Conservation (phyloP, 225 moss, liverwort and hornwort species). For the Bryum argenteum region DNA sequence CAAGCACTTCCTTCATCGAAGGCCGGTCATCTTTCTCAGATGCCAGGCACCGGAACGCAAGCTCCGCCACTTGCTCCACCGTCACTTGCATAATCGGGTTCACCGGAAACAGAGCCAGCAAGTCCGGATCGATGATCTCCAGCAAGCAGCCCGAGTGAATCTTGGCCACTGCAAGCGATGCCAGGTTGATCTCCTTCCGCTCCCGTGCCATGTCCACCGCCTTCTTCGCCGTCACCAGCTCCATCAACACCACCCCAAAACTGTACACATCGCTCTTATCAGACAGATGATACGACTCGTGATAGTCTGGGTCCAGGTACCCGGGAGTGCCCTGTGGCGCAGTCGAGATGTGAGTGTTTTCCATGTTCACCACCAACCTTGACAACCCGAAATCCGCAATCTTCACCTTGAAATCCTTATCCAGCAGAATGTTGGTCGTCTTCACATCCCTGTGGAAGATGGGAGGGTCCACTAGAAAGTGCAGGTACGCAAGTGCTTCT, state of each 20-base stretch:
- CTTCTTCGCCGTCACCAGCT: slow-evolving; percentile 57
- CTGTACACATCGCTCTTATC: slow-evolving; percentile 64
- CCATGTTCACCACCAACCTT: slow-evolving; percentile 55
- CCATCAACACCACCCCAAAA: slow-evolving; percentile 62
- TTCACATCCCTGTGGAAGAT: slow-evolving; percentile 94
- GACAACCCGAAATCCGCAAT: slow-evolving; percentile 88
- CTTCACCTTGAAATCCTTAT: slow-evolving; percentile 64
- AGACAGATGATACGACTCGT: slow-evolving; percentile 54
- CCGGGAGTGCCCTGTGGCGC: slow-evolving; percentile 60
- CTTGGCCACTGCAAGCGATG: slow-evolving; percentile 52
- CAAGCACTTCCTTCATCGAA: slow-evolving; percentile 52
- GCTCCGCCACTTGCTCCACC: slow-evolving; percentile 55
- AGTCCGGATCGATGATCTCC: slow-evolving; percentile 49
- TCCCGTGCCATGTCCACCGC: slow-evolving; percentile 60
- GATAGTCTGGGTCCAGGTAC: slow-evolving; percentile 56
- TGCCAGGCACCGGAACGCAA: slow-evolving; percentile 51
- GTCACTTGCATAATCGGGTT: slow-evolving; percentile 34
- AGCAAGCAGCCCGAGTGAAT: slow-evolving; percentile 44
- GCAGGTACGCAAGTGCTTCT: slow-evolving; percentile 83
- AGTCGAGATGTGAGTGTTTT: slow-evolving; percentile 54
- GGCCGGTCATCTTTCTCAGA: slow-evolving; percentile 56
- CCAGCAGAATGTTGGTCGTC: slow-evolving; percentile 83
- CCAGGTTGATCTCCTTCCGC: slow-evolving; percentile 55
- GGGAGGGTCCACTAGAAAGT: slow-evolving; percentile 66
- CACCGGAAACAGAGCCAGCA: slow-evolving; percentile 28